These are phyloP conservation scores for Talaromyces atroroseus DNA, from an alignment of 2,329 filamentous ascomycete species.

Conservation along the genomic window DNA sequence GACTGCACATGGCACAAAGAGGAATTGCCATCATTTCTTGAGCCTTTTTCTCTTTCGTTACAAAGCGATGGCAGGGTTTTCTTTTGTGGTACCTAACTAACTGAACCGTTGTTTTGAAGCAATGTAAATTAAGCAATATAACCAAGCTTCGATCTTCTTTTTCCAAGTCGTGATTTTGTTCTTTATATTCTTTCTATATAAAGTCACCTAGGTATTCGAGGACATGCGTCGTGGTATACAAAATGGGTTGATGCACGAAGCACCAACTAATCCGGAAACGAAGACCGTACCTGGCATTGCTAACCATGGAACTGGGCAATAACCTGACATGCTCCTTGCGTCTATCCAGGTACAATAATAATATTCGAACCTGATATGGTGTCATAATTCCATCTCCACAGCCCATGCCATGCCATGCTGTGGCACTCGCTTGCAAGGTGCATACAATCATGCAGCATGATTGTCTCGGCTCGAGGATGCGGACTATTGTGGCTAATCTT, in stretches of 20 bases:
- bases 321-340: neutral
- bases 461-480: neutral
- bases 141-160: neutral
- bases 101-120: conserved; percentile 5
- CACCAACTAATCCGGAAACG: neutral
- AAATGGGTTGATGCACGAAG: neutral
- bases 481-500: neutral
- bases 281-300: neutral
- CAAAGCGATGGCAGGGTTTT: neutral
- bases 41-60: neutral
- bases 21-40: neutral
- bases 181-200: too few relatives aligned
- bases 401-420: conserved; percentile 1
- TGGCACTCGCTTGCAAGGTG: neutral
- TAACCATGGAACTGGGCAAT: too few relatives aligned
- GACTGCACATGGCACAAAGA: neutral
- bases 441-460: neutral
- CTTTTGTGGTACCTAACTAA: conserved; percentile 8
- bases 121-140: conserved; percentile 13
- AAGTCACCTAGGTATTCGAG: too few relatives aligned
- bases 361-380: neutral
- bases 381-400: neutral
- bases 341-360: neutral
- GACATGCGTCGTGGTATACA: too few relatives aligned
- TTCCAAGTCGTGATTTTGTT: neutral